Conservation (phyloP, 208 protist species). For the Naegleria fowleri region DNA sequence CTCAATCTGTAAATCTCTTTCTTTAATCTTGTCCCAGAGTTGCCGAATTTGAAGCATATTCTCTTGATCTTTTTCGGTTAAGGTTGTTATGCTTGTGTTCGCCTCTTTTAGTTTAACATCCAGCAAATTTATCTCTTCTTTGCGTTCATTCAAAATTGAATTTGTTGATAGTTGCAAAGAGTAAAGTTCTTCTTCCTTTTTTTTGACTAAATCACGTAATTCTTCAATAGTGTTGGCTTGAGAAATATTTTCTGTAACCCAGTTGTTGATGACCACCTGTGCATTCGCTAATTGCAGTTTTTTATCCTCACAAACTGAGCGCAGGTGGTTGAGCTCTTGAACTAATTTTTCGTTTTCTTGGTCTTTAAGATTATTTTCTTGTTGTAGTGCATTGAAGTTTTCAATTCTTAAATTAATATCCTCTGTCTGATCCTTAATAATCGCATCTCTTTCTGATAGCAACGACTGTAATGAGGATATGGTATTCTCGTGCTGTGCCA, state of each 20-base stretch:
- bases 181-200: not conserved
- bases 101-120: not conserved
- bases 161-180: not conserved
- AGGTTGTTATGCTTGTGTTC: not conserved
- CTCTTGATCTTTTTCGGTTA: not conserved
- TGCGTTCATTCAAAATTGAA: not conserved
- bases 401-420: not conserved
- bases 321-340: not conserved
- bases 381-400: not conserved
- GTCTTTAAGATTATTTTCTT: not conserved
- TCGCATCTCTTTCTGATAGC: not conserved
- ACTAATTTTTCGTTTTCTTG: not conserved
- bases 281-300: not conserved
- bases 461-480: not conserved
- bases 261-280: not conserved
- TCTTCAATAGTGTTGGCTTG: not conserved
- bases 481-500: not conserved
- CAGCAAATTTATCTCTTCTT: not conserved
- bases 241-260: not conserved
- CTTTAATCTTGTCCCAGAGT: not conserved
- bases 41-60: not conserved
- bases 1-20: not conserved
- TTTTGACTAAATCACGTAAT: not conserved
- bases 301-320: not conserved
- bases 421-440: not conserved